These are phyloP conservation scores for Tylopilus plumbeoviolaceoides DNA, from an alignment of 768 basidiomycete genomes.

Conservation along the genomic window DNA sequence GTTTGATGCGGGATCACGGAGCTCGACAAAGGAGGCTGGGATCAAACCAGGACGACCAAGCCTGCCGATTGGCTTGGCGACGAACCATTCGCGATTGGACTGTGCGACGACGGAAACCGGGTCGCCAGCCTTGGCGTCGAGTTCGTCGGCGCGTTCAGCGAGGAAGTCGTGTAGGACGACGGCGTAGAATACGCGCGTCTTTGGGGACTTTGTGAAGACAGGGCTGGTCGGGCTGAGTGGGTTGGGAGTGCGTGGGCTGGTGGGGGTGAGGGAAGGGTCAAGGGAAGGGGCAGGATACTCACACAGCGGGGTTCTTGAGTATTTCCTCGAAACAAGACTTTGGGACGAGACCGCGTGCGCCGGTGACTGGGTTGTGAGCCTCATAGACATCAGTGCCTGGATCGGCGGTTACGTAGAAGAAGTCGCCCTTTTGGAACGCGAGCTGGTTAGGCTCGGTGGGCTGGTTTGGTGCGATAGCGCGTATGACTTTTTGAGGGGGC, in stretches of 20 bases:
- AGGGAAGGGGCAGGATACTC: background rate
- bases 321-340: slow-evolving; percentile 88
- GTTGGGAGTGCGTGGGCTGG: slow-evolving; percentile 43
- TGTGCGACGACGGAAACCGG: slow-evolving; percentile 96
- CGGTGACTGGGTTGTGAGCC: slow-evolving; percentile 90
- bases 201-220: slow-evolving; percentile 31
- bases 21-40: slow-evolving; percentile 94
- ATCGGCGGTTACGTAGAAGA: slow-evolving; percentile 92
- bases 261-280: background rate
- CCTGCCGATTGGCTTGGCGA: slow-evolving; percentile 95
- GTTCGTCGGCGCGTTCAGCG: slow-evolving; percentile 95
- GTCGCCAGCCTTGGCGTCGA: slow-evolving; percentile 92
- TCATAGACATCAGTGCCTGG: slow-evolving; percentile 70
- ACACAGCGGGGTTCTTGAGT: slow-evolving; percentile 61
- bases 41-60: slow-evolving; percentile 96
- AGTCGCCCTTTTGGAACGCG: slow-evolving; percentile 90
- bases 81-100: slow-evolving; percentile 99
- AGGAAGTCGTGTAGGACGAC: slow-evolving; percentile 92
- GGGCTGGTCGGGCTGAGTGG: slow-evolving; percentile 24
- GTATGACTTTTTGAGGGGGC: slow-evolving; percentile 94
- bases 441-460: slow-evolving; percentile 80
- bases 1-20: slow-evolving; percentile 88
- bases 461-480: slow-evolving; percentile 64
- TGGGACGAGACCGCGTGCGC: slow-evolving; percentile 89
- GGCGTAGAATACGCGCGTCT: slow-evolving; percentile 79